phyloP scores from a whole-genome alignment of 139 green algal species.

The Closterium sp. region DNA sequence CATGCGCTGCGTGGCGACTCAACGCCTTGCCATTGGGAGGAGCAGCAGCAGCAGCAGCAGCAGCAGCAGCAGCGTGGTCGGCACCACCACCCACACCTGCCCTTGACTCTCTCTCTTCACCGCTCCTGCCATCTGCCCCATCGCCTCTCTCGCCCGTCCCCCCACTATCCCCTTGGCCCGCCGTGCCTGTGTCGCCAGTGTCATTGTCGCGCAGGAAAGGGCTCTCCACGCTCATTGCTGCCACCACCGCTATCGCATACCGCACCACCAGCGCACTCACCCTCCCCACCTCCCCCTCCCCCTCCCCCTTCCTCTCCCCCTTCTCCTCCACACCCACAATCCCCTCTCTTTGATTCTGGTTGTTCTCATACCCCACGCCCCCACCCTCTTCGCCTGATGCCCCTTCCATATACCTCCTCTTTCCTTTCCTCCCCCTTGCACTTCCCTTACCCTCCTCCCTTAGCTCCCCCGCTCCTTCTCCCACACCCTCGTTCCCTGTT shows the following conservation, averaged over 20 bases:
- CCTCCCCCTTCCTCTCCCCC: not conserved
- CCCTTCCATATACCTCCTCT: not conserved
- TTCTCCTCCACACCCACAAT: not conserved
- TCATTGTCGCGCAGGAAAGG: conserved; percentile 74
- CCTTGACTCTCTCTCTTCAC: conserved; percentile 2
- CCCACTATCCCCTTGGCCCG: not conserved
- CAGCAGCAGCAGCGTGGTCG: conserved; percentile 18
- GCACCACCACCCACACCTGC: not conserved
- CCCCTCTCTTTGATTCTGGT: not conserved
- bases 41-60: too few relatives aligned
- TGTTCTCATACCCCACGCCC: not conserved
- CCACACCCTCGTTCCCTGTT: not conserved
- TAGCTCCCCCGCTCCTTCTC: not conserved
- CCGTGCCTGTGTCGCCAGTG: too few relatives aligned
- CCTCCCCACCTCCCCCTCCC: not conserved
- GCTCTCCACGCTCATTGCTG: conserved; percentile 75
- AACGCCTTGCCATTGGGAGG: conserved; percentile 9
- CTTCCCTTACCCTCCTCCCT: not conserved
- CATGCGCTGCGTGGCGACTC: conserved; percentile 61
- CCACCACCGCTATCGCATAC: conserved; percentile 78
- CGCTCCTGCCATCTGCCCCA: not conserved
- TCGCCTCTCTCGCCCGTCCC: not conserved
- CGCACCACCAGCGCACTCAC: conserved; percentile 50
- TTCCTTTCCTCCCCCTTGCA: not conserved
- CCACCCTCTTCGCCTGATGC: not conserved